A percentile compares a stretch with the other conserved stretches of the same genome.
phyloP scores from a whole-genome alignment of 2,329 filamentous ascomycete species.

The Dryadomyces quercus-mongolicae region DNA sequence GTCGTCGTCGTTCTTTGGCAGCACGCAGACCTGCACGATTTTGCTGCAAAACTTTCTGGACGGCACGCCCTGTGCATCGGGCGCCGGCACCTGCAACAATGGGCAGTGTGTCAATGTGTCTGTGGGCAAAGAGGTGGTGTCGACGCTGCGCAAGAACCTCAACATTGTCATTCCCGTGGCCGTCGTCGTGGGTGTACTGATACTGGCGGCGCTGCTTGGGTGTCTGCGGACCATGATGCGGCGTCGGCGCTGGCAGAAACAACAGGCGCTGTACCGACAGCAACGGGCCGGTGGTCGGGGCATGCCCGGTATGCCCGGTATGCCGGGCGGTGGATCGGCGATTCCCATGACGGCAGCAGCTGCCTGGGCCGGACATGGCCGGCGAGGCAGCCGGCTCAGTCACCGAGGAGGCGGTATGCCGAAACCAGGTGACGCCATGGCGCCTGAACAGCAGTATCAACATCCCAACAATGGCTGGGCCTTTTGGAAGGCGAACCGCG shows the following conservation, averaged over 20 bases:
- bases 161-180: slow-evolving; percentile 72
- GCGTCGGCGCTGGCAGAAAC: slow-evolving; percentile 5
- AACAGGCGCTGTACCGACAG: neutral
- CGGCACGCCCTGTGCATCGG: slow-evolving; percentile 67
- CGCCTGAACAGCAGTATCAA: neutral
- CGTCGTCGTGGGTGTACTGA: slow-evolving; percentile 56
- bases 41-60: slow-evolving; percentile 90
- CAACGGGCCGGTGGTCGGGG: slow-evolving; percentile 1
- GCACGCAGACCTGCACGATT: slow-evolving; percentile 43
- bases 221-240: slow-evolving; percentile 51
- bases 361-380: neutral
- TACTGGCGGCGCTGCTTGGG: slow-evolving; percentile 55
- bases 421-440: neutral
- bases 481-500: neutral
- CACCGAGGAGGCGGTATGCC: neutral
- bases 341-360: neutral
- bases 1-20: neutral
- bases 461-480: neutral
- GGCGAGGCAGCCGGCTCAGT: too few relatives aligned
- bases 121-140: slow-evolving; percentile 55
- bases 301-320: neutral
- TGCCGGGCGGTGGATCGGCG: neutral
- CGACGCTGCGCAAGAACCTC: slow-evolving; percentile 69
- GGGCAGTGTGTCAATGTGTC: slow-evolving; percentile 65
- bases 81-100: slow-evolving; percentile 67